Base-by-base conservation (phyloP, 2,329 filamentous ascomycete species). In the Atkinsonella hypoxylon region DNA sequence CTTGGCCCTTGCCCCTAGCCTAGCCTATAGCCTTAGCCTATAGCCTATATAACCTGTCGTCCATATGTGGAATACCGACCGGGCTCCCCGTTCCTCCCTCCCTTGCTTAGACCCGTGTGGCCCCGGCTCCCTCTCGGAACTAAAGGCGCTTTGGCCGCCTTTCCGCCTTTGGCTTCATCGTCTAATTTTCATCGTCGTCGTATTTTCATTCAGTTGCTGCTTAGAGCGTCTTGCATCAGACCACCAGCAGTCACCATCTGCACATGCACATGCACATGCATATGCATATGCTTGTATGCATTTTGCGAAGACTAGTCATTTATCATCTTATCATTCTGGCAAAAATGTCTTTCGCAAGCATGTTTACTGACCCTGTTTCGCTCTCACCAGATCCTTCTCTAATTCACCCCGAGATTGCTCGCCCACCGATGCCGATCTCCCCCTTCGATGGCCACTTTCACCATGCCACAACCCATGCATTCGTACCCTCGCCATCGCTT, bases 401-500 rank as follows among this genome's bases (percentile, higher is more conserved):
- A 51, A 77, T 81, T 56, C 75, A 79, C 56, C 71, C 75, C 42
- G 76, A 79, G 54, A 74, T 78, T 57, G 66, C 65, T 57, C 70
- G 73, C 45, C 66, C 70, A 32, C 67, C 69, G 49, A 75, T 79
- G 67, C 59, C 62, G 32, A 61, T 67, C 26, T 68, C 71, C 30
- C 64, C 68, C 17, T 79, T 72, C 57, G 75, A 79, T 30, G 64
- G 64, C 32, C 64, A 67, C 55, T 78, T 72, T 59, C 72, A 74
- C 48, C 71, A 71, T 44, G 65, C 67, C 46, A 39, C 40, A 8
- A 66, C 67, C 49, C 67, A 71, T 53, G 66, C 66, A 15, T 80
- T 76, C 62, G 76, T 79, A 42, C 70, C 77, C 42, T 87, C 84
- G 1, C 83, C 85, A 4, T 78, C 79, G n/a, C 73, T 79, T 39